Conservation (phyloP, 306 rosid species). For the Senna siamea region DNA sequence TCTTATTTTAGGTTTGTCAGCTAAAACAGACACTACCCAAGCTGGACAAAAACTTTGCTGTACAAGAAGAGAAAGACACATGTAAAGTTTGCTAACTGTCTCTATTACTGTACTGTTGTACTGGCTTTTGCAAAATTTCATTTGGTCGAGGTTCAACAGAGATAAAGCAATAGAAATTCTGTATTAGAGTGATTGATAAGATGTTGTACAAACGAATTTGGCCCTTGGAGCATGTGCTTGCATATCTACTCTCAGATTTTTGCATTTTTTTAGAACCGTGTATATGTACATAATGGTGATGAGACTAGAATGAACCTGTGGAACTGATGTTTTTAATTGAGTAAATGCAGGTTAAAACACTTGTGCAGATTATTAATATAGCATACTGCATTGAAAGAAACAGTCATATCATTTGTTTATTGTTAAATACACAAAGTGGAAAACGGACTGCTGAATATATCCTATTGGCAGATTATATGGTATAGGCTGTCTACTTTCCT, state of each 20-base stretch:
- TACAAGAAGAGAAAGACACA: conserved; percentile 74
- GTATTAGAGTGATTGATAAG: conserved; percentile 10
- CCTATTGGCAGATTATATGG: no score
- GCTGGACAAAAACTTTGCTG: conserved; percentile 89
- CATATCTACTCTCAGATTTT: conserved; percentile 28
- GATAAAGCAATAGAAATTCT: conserved; percentile 15
- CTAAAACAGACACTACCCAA: conserved; percentile 69
- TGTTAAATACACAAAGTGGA: conserved; percentile 10
- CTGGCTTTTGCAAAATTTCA: conserved; percentile 29
- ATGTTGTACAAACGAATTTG: neutral
- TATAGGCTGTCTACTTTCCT: no score
- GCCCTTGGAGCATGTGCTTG: conserved; percentile 28
- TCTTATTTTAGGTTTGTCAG: conserved; percentile 65
- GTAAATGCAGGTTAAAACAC: conserved; percentile 25
- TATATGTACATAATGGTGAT: conserved; percentile 16
- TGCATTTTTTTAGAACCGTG: conserved; percentile 27
- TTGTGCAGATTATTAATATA: neutral
- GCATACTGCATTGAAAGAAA: conserved; percentile 25
- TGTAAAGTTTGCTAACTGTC: conserved; percentile 48
- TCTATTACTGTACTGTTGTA: conserved; percentile 25
- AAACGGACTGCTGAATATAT: conserved; percentile 10
- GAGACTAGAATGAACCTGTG: conserved; percentile 32
- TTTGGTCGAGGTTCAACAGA: conserved; percentile 23
- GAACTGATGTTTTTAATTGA: conserved; percentile 21
- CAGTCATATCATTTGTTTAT: conserved; percentile 10